Evolutionary conservation across 2,329 filamentous ascomycete species (phyloP).

Genomic region (Alternaria postmessia): DNA sequence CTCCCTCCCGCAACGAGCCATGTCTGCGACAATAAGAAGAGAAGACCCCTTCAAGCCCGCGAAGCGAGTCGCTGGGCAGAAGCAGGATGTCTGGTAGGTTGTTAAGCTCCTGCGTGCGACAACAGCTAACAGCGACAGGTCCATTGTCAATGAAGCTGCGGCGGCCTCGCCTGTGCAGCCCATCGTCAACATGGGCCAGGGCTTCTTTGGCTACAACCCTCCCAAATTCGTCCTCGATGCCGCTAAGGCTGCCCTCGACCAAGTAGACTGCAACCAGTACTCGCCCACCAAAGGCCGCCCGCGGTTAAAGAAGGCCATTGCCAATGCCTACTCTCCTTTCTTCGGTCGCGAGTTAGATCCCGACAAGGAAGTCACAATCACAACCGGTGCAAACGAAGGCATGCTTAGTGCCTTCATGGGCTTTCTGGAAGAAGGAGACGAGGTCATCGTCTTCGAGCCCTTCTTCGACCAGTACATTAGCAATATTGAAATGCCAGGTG

Average conservation of each 20-base stretch:
- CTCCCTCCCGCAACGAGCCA: slow-evolving; percentile 40
- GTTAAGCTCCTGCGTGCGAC: neutral
- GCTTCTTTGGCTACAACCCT: slow-evolving; percentile 93
- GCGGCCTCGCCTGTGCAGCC: slow-evolving; percentile 69
- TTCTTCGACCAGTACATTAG: slow-evolving; percentile 99
- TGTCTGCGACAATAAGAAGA: slow-evolving; percentile 47
- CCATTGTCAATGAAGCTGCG: slow-evolving; percentile 73
- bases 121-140: slow-evolving; percentile 52
- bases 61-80: slow-evolving; percentile 61
- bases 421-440: slow-evolving; percentile 92
- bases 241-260: slow-evolving; percentile 86
- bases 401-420: slow-evolving; percentile 99
- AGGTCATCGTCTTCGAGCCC: slow-evolving; percentile 97
- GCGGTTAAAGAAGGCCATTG: slow-evolving; percentile 89
- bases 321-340: slow-evolving; percentile 88
- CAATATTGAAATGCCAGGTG: slow-evolving; percentile 98
- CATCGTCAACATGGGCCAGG: slow-evolving; percentile 75
- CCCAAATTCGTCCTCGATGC: slow-evolving; percentile 90
- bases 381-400: slow-evolving; percentile 87
- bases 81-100: slow-evolving; percentile 66
- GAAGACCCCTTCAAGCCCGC: slow-evolving; percentile 62
- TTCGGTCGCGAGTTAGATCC: slow-evolving; percentile 85
- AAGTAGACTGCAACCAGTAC: slow-evolving; percentile 98
- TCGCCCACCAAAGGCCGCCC: slow-evolving; percentile 93
- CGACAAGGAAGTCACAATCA: slow-evolving; percentile 93